Evolutionary conservation across 2,329 filamentous ascomycete genomes (phyloP).

Genomic region (Colletotrichum nymphaeae): DNA sequence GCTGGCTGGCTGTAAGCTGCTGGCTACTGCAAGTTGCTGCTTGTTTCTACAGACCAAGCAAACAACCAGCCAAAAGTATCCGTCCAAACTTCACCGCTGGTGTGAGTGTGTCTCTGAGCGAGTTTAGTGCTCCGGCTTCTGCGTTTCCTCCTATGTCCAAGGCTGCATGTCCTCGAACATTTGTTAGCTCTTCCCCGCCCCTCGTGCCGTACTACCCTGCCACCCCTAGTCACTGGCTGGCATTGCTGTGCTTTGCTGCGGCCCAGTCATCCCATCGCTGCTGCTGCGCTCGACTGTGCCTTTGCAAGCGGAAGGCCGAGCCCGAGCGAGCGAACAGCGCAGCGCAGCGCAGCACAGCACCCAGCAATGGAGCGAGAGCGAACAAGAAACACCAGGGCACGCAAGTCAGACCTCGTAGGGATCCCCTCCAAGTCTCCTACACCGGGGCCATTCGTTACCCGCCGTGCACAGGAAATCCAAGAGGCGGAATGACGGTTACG

Average conservation of each 20-base stretch:
- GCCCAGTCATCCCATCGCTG: constrained; percentile 15
- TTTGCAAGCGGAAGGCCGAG: constrained; percentile 22
- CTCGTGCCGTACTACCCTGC: background rate
- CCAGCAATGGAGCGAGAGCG: constrained; percentile 8
- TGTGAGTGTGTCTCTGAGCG: background rate
- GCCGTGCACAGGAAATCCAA: background rate
- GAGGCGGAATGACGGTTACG: constrained; percentile 24
- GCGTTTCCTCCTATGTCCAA: background rate
- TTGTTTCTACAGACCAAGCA: background rate
- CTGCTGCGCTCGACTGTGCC: constrained; percentile 12
- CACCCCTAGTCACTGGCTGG: background rate
- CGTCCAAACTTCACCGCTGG: background rate
- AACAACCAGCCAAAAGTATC: background rate
- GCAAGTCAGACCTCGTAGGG: background rate
- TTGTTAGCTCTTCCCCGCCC: background rate
- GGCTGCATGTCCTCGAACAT: background rate
- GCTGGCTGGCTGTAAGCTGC: background rate
- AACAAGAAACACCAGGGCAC: background rate
- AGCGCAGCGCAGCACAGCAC: background rate
- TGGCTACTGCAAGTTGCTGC: background rate
- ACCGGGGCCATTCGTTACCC: background rate
- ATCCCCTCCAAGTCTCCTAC: too few relatives aligned
- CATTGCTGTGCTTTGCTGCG: constrained; percentile 15
- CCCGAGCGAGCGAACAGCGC: constrained; percentile 4
- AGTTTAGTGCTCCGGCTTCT: constrained; percentile 7